These are phyloP conservation scores for Colletotrichum coccodes DNA, from an alignment of 2,329 filamentous ascomycete species.

Conservation along the genomic window DNA sequence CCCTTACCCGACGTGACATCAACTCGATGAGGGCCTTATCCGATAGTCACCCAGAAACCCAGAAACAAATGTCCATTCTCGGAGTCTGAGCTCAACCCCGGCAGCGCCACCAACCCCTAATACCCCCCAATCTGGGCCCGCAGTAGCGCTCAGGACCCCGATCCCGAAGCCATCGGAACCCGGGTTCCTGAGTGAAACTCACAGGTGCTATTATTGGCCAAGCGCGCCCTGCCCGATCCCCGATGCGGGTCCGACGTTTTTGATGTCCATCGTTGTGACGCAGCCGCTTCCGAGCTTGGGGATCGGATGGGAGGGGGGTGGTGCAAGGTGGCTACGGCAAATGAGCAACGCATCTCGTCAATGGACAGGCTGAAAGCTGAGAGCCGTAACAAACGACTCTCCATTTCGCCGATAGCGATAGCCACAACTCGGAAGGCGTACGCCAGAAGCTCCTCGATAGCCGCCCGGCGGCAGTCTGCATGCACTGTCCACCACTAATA, in stretches of 20 bases:
- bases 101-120: background rate
- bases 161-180: slow-evolving; percentile 17
- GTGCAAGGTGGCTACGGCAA: background rate
- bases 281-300: background rate
- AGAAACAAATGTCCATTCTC: background rate
- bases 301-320: background rate
- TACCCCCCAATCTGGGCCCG: background rate
- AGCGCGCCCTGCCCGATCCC: background rate
- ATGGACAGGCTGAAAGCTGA: background rate
- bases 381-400: background rate
- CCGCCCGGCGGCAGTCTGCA: background rate
- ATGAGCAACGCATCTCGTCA: background rate
- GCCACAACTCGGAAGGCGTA: background rate
- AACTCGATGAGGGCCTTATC: slow-evolving; percentile 5
- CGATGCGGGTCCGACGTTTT: slow-evolving; percentile 28
- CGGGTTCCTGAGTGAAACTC: background rate
- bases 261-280: slow-evolving; percentile 7
- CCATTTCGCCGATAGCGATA: background rate
- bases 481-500: background rate
- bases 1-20: slow-evolving; percentile 22
- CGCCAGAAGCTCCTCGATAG: background rate
- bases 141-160: background rate
- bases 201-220: background rate
- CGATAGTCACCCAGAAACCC: background rate
- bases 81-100: background rate